Evolutionary conservation across 2,329 filamentous ascomycete genomes (phyloP).

Genomic region (Calonectria fujianensis): DNA sequence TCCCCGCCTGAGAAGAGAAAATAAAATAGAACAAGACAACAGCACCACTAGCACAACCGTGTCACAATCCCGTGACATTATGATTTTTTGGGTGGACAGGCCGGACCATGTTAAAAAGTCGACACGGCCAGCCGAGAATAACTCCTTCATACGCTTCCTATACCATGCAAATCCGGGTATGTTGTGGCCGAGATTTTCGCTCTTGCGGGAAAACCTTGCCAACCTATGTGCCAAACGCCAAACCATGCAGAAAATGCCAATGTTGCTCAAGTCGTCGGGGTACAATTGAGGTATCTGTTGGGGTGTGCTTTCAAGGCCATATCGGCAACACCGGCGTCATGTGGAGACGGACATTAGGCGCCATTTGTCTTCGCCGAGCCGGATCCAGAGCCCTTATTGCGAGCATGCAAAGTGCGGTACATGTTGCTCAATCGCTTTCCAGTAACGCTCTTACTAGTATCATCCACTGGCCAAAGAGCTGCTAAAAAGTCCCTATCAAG

Average conservation of each 20-base stretch:
- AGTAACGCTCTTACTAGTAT: constrained; percentile 66
- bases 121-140: constrained; percentile 42
- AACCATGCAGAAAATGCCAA: constrained; percentile 53
- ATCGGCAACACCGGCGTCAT: constrained; percentile 24
- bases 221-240: constrained; percentile 55
- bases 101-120: constrained; percentile 31
- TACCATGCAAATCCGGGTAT: constrained; percentile 56
- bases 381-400: constrained; percentile 57
- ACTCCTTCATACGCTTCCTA: constrained; percentile 53
- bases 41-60: constrained; percentile 28
- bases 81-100: constrained; percentile 23
- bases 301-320: constrained; percentile 37
- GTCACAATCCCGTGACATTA: constrained; percentile 38
- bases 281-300: constrained; percentile 47
- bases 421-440: constrained; percentile 66
- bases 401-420: constrained; percentile 64
- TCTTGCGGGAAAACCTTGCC: constrained; percentile 42
- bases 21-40: constrained; percentile 20
- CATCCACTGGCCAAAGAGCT: constrained; percentile 68
- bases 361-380: constrained; percentile 58
- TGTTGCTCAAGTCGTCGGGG: constrained; percentile 49
- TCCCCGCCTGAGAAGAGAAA: constrained; percentile 27
- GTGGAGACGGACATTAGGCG: constrained; percentile 48
- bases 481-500: constrained; percentile 65
- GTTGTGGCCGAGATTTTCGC: constrained; percentile 50